Base-by-base conservation (phyloP, 768 basidiomycete species). In the Epithele typhae region DNA sequence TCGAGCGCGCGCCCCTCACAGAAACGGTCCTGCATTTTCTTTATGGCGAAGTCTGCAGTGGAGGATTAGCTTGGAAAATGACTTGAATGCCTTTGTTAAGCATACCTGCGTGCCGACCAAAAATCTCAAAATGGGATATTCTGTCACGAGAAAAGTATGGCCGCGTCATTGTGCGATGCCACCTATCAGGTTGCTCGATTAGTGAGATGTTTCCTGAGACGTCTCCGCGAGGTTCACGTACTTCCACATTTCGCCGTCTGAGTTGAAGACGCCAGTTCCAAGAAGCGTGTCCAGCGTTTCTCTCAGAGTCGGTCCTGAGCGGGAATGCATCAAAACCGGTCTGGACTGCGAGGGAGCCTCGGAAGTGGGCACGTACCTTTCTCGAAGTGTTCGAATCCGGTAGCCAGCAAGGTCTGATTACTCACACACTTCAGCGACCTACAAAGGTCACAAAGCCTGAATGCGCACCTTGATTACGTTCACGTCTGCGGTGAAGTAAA, bases 221-320 rank as follows among this genome's bases (percentile, higher is more conserved):
- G 27, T 38, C 32, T 24, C 9, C 2, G 14, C 15, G 8, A 12
- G 12, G 19, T 11, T 37, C n/a, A n/a, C n/a, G 30, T 33, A 62
- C 62, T 58, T 64, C 59, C 64, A 65, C 48, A 63, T 41, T 3
- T 65, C 59, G 15, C 62, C 75, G 55, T 78, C 75, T 2, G 75
- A 70, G 50, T 77, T 80, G 61, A 82, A 81, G 5, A 81, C 71
- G 5, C 81, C 80, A 0, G 66, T 71, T 14, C 78, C 78, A 14
- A 78, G 56, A 12, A 77, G 60, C 10, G 57, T 54, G 22, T 59
- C 36, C 15, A 67, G 60, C 11, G 60, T 57, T 30, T 57, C 49
- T 33, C 56, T 56, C 43, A 73, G 68, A 14, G 51, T 55, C 15
- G 52, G 56, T 1, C 71, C 71, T 74, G 45, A 4, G 5, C 12